These are phyloP conservation scores for Rutidosis leptorrhynchoides DNA, from an alignment of 129 eudicot species.

Conservation along the genomic window DNA sequence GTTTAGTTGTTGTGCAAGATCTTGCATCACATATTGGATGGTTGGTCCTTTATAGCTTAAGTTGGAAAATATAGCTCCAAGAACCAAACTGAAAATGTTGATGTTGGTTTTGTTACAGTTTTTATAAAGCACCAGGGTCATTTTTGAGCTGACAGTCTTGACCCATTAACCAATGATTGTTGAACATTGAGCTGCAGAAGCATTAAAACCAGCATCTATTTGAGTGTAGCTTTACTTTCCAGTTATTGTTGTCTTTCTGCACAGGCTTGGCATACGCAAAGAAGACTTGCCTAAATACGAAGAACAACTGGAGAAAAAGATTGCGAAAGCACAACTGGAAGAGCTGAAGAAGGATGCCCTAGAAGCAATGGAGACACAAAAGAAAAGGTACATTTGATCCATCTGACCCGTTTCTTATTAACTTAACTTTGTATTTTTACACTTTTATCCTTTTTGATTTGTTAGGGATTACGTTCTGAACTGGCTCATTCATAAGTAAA, in stretches of 20 bases:
- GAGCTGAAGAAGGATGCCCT: conserved; percentile 72
- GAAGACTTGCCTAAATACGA: conserved; percentile 82
- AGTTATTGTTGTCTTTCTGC: conserved; percentile 3
- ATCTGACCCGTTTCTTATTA: too few relatives aligned
- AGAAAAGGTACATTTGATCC: conserved; percentile 45
- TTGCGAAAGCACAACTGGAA: conserved; percentile 81
- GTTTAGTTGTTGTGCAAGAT: conserved; percentile 5
- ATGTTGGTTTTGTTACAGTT: not conserved
- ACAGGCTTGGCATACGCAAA: conserved; percentile 70
- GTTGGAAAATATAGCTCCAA: not conserved
- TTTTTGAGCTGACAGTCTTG: not conserved
- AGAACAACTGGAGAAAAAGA: conserved; percentile 70
- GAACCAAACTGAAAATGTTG: not conserved
- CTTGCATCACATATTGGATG: not conserved
- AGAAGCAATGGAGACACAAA: conserved; percentile 70
- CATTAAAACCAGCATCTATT: not conserved
- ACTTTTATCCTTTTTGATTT: too few relatives aligned
- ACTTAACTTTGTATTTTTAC: not conserved
- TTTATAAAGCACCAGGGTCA: not conserved
- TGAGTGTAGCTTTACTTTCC: not conserved
- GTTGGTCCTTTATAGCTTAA: not conserved
- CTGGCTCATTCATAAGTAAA: too few relatives aligned
- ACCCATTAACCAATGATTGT: not conserved
- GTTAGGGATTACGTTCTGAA: too few relatives aligned
- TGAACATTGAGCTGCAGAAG: not conserved